Evolutionary conservation across 164 flowering plant genomes (phyloP), one percentile per base, ranked within the genome.

Genomic region (Aristolochia californica): DNA sequence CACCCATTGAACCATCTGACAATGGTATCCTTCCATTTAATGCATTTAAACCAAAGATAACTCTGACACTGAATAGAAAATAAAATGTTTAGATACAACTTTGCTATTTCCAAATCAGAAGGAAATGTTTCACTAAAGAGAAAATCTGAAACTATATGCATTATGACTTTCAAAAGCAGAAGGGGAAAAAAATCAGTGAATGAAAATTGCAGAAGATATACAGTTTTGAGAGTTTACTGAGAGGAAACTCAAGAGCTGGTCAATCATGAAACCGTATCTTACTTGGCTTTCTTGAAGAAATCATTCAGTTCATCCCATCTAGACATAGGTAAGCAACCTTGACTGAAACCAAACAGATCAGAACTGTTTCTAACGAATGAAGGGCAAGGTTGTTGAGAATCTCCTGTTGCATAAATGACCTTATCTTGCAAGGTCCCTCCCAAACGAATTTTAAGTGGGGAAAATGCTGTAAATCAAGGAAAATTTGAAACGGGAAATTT

Each of bases 381-480:
- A 18, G 30, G 22, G 66, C 96, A 88, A 30, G 83, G 80, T 56
- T 70, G 68, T 23, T 45, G 23, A 47, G 59, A 53, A 40, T 70
- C 77, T 45, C 70, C 74, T 2, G 72, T 75, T 14, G 70, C 76
- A 66, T 91, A 91, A 51, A 75, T 65, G 52, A 91, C 77, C 68
- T 82, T 83, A 59, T 91, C 96, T 80, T 88, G 93, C 68, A 91
- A 72, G 34, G 84, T 71, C 3, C 98, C 96, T 17, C 96, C 98
- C 68, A 91, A 62, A 70, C 98, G 78, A 52, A 88, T 68, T 70
- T 85, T 91, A 74, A 91, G 64, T n/a, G 95, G 86, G 16, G 87
- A 76, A 75, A 91, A 88, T 14, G 91, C 97, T 91, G 80, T 49
- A 68, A 30, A 43, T n/a, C 18, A 30, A 50, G 40, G 18, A 43